Conservation (phyloP, 164 flowering plant genomes). For the Platanus orientalis region DNA sequence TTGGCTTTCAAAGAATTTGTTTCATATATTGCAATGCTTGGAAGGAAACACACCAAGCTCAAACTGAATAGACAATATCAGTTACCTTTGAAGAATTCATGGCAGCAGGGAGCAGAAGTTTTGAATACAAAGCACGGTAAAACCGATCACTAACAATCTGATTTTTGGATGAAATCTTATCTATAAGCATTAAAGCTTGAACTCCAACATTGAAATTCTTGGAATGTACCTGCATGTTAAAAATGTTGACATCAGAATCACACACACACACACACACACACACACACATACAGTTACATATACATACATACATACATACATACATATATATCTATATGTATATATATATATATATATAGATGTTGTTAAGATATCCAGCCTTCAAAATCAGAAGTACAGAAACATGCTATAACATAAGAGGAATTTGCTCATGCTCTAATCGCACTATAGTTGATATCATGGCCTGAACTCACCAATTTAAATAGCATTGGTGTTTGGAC, state of each 20-base stretch:
- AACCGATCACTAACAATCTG: constrained; percentile 90
- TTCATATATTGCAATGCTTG: no score
- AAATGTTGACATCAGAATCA: neutral
- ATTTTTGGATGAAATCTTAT: constrained; percentile 83
- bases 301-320: no score
- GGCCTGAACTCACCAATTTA: constrained; percentile 53
- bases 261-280: no score
- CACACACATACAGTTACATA: no score
- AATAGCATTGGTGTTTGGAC: constrained; percentile 86
- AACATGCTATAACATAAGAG: neutral
- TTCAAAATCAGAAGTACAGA: neutral
- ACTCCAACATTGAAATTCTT: constrained; percentile 90
- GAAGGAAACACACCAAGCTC: no score
- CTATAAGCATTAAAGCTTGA: constrained; percentile 94
- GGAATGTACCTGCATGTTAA: constrained; percentile 77
- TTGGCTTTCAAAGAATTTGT: no score
- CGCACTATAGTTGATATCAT: neutral
- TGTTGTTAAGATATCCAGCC: no score
- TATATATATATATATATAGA: no score
- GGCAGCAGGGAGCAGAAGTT: constrained; percentile 80
- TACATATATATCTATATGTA: no score
- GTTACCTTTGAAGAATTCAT: constrained; percentile 89
- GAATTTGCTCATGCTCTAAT: neutral
- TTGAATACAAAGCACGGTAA: constrained; percentile 90
- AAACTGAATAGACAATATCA: neutral